Conservation (phyloP, 1,139 yeast genomes). For the Geotrichum europaeum region DNA sequence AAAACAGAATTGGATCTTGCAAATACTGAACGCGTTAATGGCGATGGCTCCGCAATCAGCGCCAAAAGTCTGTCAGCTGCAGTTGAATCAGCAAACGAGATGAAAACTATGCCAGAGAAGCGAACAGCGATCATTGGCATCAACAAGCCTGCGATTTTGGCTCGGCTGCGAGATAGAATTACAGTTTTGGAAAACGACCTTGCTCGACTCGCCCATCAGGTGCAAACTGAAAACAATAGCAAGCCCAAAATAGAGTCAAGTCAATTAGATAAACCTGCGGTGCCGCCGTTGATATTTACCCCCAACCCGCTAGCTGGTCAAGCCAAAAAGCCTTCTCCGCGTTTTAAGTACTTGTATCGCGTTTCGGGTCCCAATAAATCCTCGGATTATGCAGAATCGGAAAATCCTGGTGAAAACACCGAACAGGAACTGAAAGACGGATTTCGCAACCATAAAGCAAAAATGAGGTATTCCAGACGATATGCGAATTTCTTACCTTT, state of each 20-base stretch:
- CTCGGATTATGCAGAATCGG: constrained; percentile 9
- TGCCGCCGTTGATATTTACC: too few species aligned
- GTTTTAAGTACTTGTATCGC: background rate
- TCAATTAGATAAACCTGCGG: background rate
- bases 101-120: constrained; percentile 1
- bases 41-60: background rate
- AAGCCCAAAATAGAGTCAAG: background rate
- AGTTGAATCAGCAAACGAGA: constrained; percentile 3
- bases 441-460: background rate
- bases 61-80: constrained; percentile 3
- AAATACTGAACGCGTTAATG: background rate
- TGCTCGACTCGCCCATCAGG: constrained; percentile 5
- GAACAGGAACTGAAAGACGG: constrained; percentile 1
- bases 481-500: constrained; percentile 16
- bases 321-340: background rate
- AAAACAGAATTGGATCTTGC: background rate
- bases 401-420: constrained; percentile 3
- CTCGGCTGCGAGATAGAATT: constrained; percentile 10
- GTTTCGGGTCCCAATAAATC: background rate
- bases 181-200: constrained; percentile 13
- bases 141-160: constrained; percentile 7
- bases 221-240: background rate
- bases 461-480: constrained; percentile 15
- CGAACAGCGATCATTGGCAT: constrained; percentile 1
- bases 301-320: background rate